phyloP scores from a whole-genome alignment of 2,329 filamentous ascomycete genomes.

The Chaetomiaceae sp. region DNA sequence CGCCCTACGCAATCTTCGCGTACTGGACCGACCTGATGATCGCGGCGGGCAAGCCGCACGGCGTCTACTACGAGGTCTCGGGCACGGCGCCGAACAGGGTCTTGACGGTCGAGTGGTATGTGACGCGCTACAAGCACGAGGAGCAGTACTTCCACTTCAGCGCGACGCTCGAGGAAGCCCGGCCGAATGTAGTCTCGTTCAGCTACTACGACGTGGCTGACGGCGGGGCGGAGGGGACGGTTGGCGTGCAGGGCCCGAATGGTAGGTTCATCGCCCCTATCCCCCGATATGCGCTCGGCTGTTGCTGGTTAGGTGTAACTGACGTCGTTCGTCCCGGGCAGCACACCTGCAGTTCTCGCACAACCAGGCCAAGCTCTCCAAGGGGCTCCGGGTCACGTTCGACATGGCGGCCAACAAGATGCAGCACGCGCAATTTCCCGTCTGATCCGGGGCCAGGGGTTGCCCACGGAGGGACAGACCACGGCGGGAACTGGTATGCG shows the following conservation, averaged over 20 bases:
- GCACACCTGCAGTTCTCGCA: neutral
- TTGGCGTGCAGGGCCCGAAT: neutral
- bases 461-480: conserved; percentile 32
- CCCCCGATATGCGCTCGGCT: neutral
- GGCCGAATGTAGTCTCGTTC: neutral
- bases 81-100: neutral
- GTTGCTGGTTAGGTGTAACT: neutral
- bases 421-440: conserved; percentile 24
- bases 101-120: neutral
- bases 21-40: neutral
- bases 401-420: conserved; percentile 25
- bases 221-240: neutral
- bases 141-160: neutral
- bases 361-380: neutral
- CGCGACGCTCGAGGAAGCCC: neutral
- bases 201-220: neutral
- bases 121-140: neutral
- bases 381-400: neutral
- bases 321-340: neutral
- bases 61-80: neutral
- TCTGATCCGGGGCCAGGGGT: neutral
- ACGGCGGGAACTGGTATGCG: too few species aligned
- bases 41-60: neutral
- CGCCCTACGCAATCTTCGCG: neutral
- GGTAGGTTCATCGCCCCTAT: neutral